phyloP scores from a whole-genome alignment of 768 basidiomycete species.

The Leucosporidium scottii region DNA sequence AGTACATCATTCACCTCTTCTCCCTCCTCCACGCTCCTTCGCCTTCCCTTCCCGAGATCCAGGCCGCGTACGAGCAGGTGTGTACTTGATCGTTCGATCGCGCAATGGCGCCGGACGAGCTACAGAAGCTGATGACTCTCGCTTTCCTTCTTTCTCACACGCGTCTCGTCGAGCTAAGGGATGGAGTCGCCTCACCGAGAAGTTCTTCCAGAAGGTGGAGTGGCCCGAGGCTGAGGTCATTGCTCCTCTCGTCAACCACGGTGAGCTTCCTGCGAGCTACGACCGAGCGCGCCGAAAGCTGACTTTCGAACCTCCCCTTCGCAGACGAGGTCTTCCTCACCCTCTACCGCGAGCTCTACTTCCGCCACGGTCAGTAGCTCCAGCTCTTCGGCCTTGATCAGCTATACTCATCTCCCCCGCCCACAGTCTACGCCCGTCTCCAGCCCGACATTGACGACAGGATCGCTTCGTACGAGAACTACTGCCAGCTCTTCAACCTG shows the following conservation, averaged over 20 bases:
- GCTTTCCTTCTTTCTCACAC: no score
- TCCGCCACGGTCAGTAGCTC: conserved; percentile 47
- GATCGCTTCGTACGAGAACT: conserved; percentile 84
- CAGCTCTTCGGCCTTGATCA: neutral
- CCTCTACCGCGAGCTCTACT: conserved; percentile 91
- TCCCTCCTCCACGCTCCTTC: conserved; percentile 67
- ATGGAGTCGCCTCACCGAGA: conserved; percentile 94
- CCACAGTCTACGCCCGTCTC: conserved; percentile 75
- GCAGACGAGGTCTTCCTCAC: conserved; percentile 90
- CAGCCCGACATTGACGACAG: conserved; percentile 87
- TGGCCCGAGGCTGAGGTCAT: conserved; percentile 98
- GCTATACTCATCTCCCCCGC: conserved; percentile 42
- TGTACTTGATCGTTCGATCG: no score
- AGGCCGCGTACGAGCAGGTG: conserved; percentile 77
- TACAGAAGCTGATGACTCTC: no score
- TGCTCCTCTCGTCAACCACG: conserved; percentile 87
- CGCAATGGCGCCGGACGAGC: no score
- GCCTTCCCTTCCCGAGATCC: conserved; percentile 85
- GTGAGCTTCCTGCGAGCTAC: conserved; percentile 46
- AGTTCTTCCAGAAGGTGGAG: conserved; percentile 86
- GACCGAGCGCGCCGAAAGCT: neutral
- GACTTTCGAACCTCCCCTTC: neutral
- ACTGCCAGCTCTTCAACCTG: conserved; percentile 97
- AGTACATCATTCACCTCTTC: conserved; percentile 95
- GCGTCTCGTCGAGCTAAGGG: conserved; percentile 43